Evolutionary conservation across 2,329 filamentous ascomycete species (phyloP).

Genomic region (Talaromyces albobiverticillius): DNA sequence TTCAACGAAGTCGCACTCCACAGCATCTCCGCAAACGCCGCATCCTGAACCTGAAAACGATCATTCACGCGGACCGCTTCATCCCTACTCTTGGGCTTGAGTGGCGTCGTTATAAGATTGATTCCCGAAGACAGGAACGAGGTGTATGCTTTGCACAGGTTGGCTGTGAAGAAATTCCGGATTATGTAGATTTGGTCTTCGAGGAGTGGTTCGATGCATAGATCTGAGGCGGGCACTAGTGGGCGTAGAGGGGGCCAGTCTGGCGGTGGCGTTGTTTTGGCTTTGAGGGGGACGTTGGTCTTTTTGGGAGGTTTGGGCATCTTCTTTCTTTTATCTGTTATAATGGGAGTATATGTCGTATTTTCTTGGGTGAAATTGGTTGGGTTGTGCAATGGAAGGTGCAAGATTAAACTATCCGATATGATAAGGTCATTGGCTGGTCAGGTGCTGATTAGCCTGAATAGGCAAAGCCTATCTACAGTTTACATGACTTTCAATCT

Average conservation of each 20-base stretch:
- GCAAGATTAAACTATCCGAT: no score
- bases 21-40: constrained; percentile 67
- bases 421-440: no score
- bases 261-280: constrained; percentile 27
- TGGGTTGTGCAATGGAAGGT: no score
- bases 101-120: constrained; percentile 73
- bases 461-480: no score
- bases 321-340: no score
- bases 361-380: no score
- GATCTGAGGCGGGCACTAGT: constrained; percentile 62
- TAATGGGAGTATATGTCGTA: no score
- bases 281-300: not conserved
- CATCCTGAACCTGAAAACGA: constrained; percentile 77
- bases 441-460: no score
- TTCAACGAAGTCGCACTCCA: constrained; percentile 76
- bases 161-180: constrained; percentile 69
- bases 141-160: constrained; percentile 72
- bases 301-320: constrained; percentile 15
- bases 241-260: constrained; percentile 74
- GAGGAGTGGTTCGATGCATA: constrained; percentile 58
- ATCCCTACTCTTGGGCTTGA: constrained; percentile 68
- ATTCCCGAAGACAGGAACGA: constrained; percentile 65
- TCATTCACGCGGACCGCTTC: constrained; percentile 86
- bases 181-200: constrained; percentile 69
- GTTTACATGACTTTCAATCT: no score